Evolutionary conservation across 768 basidiomycete genomes (phyloP), one percentile per base, ranked within the genome.

Genomic region (Boletus bicolor): DNA sequence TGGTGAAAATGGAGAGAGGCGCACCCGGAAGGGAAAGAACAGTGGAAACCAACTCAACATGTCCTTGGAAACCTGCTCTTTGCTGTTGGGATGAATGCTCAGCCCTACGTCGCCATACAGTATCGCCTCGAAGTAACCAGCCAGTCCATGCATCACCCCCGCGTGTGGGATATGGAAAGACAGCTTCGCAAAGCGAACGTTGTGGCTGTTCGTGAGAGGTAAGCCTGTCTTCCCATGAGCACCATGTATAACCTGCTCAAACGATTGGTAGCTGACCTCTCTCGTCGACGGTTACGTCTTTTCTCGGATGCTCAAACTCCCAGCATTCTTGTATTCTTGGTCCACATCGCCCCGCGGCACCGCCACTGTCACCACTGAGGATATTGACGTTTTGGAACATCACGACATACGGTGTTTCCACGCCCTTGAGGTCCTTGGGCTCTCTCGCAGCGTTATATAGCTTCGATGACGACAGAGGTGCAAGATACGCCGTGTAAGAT

Each of bases 41-140:
- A 98, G 73, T 0, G 97, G 97, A 75, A 99, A 99, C 97, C 97
- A 99, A 68, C 95, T 98, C 64, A 98, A 78, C 97, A 99, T 99
- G 63, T 98, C 88, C 64, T 91, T 94, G 8, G 93, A 94, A 51
- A 95, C 79, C 44, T 83, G 78, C 28, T 92, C 88, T 68, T 89
- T 92, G 46, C 87, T 84, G 50, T 90, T 82, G 0, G 97, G 97
- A 68, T 98, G 96, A 41, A 97, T 98, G 65, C 92, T 97, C 26
- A 98, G 75, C 0, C 93, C 92, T 21, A 98, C 78, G 57, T 87
- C 86, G n/a, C 82, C 84, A 66, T 99, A 99, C 5, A 99, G 75
- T 10, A 90, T 83, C 0, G 96, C 92, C 73, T 98, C 96, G 63
- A 99, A 99, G 69, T 98, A 99, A 15, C 97, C 97, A 4, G 93